phyloP scores from a whole-genome alignment of 345 rosid genomes.

The Pistacia integerrima region DNA sequence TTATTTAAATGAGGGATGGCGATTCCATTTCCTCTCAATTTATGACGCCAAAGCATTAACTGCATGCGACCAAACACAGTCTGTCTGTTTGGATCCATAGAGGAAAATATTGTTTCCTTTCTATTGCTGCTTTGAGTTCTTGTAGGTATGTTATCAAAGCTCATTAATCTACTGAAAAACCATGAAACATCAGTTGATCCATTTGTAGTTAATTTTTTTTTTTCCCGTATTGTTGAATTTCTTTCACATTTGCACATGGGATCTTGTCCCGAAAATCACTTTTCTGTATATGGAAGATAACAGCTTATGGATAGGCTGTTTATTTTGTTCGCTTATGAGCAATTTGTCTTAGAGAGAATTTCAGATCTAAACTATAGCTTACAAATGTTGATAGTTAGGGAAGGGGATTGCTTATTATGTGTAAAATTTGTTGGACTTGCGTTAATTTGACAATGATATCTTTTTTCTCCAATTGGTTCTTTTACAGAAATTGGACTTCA shows the following conservation, averaged over 20 bases:
- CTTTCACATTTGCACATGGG: not conserved
- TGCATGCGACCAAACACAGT: not conserved
- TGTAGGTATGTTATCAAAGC: too few relatives aligned
- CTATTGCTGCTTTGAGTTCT: not conserved
- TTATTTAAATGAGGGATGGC: not conserved
- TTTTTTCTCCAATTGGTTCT: not conserved
- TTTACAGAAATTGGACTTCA: slow-evolving; percentile 90
- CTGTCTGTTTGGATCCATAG: not conserved
- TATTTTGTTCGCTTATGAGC: slow-evolving; percentile 20
- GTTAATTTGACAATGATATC: slow-evolving; percentile 13
- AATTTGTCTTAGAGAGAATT: slow-evolving; percentile 6
- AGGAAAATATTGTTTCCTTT: not conserved
- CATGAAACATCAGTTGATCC: not conserved
- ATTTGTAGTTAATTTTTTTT: not conserved
- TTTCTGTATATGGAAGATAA: not conserved
- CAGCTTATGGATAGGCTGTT: slow-evolving; percentile 6
- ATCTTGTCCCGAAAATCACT: not conserved
- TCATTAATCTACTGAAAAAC: too few relatives aligned
- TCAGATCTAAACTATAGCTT: slow-evolving; percentile 6
- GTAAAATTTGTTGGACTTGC: not conserved
- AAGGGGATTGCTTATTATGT: not conserved
- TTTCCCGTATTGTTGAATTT: not conserved
- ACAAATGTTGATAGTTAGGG: slow-evolving; percentile 2
- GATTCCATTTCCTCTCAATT: not conserved
- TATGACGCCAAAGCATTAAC: not conserved